Evolutionary conservation across 495 filamentous ascomycete genomes (phyloP), one percentile per base, ranked within the genome.

Genomic region (Chlorociboria aeruginascens): DNA sequence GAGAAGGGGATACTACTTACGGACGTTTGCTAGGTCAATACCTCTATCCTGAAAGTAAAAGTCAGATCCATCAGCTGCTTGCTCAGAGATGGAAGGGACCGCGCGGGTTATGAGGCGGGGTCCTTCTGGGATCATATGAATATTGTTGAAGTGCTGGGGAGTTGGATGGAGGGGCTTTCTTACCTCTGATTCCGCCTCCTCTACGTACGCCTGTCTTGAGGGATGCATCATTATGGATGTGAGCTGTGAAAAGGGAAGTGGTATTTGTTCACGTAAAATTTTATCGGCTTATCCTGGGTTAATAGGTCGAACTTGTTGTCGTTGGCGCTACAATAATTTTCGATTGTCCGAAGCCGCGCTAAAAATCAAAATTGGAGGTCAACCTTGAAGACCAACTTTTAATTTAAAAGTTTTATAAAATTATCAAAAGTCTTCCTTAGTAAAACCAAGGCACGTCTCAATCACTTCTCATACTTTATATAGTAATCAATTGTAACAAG

Each of bases 171-270:
- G 46, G 46, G 49, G 45, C 32, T 51, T 8, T 28, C 81, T 76
- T 77, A 88, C 85, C 71, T 85, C 77, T 16, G 69, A 53, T 17
- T 74, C 70, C 8, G 67, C 80, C 57, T 95, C 92, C 71, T 96
- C 92, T 52, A 96, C 87, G 66, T 94, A 95, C n/a, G 92, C 89
- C 63, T 89, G 84, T 54, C 92, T 74, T 56, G 92, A 76, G 34
- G 92, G 92, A 69, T 96, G 92, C 71, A 96, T 89, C 9, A 4
- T 33, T 37, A 9, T 32, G 20, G 31, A 32, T 34, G 44, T 29
- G 14, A 10, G 14, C 1, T 8, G 34, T n/a, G 13, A 31, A 46
- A 34, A 29, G 25, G 25, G 25, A 12, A 43, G 4, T 36, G 6
- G 2, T 11, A 14, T 3, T 36, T 11, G 33, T 36, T 36, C 11